These are phyloP conservation scores for Malus hybrid DNA, from an alignment of 331 rosid genomes.

Conservation along the genomic window DNA sequence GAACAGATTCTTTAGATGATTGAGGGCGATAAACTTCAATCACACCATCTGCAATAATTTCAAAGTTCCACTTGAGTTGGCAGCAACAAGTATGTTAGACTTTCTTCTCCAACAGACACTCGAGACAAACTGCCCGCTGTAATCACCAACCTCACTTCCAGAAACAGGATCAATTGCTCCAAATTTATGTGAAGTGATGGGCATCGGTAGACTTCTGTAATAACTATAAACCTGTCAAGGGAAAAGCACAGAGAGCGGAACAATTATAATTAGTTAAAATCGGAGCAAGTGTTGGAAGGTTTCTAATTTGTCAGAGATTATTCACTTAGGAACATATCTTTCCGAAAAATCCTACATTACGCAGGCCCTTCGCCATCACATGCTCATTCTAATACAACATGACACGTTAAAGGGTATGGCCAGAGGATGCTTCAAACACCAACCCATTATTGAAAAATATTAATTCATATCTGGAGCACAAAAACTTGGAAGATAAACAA, in stretches of 20 bases:
- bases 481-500: neutral
- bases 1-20: neutral
- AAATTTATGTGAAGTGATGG: conserved; percentile 49
- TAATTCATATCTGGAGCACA: neutral
- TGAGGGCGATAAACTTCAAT: neutral
- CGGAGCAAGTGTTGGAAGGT: neutral
- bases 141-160: conserved; percentile 31
- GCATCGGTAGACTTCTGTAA: conserved; percentile 56
- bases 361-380: neutral
- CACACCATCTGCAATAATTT: conserved; percentile 55
- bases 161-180: conserved; percentile 46
- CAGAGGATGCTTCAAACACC: neutral
- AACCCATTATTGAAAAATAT: neutral
- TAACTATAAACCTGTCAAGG: conserved; percentile 57
- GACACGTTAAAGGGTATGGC: neutral
- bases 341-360: neutral
- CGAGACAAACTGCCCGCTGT: conserved; percentile 55
- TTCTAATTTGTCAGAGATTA: neutral
- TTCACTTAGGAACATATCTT: neutral
- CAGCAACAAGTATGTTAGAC: conserved; percentile 57
- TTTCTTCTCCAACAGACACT: conserved; percentile 71
- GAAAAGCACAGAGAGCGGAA: conserved; percentile 4
- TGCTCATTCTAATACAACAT: neutral
- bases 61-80: conserved; percentile 59
- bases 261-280: neutral